Percentiles rank a stretch among this genome's conserved stretches.
phyloP scores from a whole-genome alignment of 768 basidiomycete species.

The Tylopilus plumbeoviolaceoides region DNA sequence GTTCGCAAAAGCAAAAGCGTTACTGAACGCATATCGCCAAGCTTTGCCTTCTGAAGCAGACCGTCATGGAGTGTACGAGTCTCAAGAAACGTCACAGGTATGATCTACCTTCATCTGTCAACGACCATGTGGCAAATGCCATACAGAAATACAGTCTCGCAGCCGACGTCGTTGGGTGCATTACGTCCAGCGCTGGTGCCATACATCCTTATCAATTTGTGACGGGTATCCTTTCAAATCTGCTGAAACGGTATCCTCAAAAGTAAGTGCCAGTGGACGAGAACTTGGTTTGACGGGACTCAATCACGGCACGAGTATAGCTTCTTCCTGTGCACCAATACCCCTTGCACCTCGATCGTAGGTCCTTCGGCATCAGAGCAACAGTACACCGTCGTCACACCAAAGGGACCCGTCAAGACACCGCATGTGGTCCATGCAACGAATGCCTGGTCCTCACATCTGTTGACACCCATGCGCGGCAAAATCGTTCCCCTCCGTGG shows the following conservation, averaged over 20 bases:
- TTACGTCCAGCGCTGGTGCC: conserved; percentile 54
- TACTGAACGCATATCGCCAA: conserved; percentile 41
- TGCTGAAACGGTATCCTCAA: conserved; percentile 43
- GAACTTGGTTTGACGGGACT: not conserved
- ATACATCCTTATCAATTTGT: conserved; percentile 69
- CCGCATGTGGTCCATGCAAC: conserved; percentile 78
- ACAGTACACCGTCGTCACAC: conserved; percentile 55
- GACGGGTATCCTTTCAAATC: conserved; percentile 54
- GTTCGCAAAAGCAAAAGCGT: conserved; percentile 40
- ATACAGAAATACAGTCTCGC: conserved; percentile 48
- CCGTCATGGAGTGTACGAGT: conserved; percentile 29
- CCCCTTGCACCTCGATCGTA: conserved; percentile 55
- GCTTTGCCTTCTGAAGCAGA: conserved; percentile 50
- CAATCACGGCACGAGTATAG: conserved; percentile 29
- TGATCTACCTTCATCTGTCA: not conserved
- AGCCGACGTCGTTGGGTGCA: conserved; percentile 42
- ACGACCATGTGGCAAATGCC: not conserved
- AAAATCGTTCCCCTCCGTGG: conserved; percentile 62
- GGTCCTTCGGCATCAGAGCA: conserved; percentile 23
- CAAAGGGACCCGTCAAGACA: conserved; percentile 53
- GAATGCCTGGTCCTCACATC: conserved; percentile 76
- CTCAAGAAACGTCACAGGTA: conserved; percentile 32
- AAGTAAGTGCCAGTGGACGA: conserved; percentile 34
- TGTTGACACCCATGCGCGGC: conserved; percentile 57
- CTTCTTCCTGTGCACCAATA: conserved; percentile 55